Evolutionary conservation across 2,329 filamentous ascomycete species (phyloP).

Genomic region (Pyrenophora seminiperda): DNA sequence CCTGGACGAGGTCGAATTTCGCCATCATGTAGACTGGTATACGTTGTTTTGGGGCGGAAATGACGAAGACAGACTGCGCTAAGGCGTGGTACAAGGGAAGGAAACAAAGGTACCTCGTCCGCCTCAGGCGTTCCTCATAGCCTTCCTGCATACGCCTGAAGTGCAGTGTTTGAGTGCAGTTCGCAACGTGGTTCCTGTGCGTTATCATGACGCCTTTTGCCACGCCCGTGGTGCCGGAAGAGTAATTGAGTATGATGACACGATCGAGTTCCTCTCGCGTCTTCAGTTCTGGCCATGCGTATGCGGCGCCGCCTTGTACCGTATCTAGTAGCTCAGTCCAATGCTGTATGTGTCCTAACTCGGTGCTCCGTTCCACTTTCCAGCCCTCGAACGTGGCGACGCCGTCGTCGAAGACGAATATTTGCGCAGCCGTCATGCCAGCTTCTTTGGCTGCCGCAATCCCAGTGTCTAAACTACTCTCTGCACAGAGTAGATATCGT

Average conservation of each 20-base stretch:
- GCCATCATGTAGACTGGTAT: slow-evolving; percentile 78
- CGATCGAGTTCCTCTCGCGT: slow-evolving; percentile 56
- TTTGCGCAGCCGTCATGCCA: slow-evolving; percentile 58
- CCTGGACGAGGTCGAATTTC: slow-evolving; percentile 74
- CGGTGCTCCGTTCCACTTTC: slow-evolving; percentile 40
- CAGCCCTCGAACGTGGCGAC: slow-evolving; percentile 52
- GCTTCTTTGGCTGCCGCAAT: slow-evolving; percentile 67
- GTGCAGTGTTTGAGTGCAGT: slow-evolving; percentile 65
- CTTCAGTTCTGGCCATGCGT: slow-evolving; percentile 66
- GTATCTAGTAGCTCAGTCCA: slow-evolving; percentile 66
- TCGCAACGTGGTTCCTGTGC: slow-evolving; percentile 77
- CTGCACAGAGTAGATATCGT: slow-evolving; percentile 68
- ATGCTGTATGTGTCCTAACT: slow-evolving; percentile 56
- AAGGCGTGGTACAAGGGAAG: slow-evolving; percentile 65
- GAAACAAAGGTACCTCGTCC: slow-evolving; percentile 64
- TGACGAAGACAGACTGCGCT: slow-evolving; percentile 71
- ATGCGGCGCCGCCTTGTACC: slow-evolving; percentile 58
- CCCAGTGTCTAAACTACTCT: slow-evolving; percentile 64
- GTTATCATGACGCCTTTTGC: slow-evolving; percentile 84
- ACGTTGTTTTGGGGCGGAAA: slow-evolving; percentile 60
- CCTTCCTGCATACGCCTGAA: slow-evolving; percentile 56
- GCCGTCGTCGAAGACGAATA: slow-evolving; percentile 70
- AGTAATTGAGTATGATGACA: slow-evolving; percentile 77
- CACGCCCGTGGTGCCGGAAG: slow-evolving; percentile 76
- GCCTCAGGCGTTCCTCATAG: slow-evolving; percentile 52